Conservation (phyloP, 2,329 filamentous ascomycete genomes). For the Fusarium devonianum region DNA sequence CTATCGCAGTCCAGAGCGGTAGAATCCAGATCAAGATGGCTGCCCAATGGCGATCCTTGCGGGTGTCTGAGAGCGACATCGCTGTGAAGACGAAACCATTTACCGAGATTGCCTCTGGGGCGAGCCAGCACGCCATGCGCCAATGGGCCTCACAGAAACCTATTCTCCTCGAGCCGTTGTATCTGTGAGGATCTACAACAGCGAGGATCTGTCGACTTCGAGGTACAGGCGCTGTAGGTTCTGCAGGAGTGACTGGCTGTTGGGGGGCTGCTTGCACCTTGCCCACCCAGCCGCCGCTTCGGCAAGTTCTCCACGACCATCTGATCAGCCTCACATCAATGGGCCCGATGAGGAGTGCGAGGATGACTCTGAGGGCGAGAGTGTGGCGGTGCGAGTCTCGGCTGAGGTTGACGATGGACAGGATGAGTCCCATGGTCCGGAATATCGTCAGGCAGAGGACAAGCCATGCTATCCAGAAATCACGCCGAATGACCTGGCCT, state of each 20-base stretch:
- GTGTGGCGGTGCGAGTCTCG: neutral
- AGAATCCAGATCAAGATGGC: neutral
- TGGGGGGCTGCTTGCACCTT: neutral
- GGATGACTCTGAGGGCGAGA: neutral
- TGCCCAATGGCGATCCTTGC: neutral
- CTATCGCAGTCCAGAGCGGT: neutral
- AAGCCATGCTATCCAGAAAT: neutral
- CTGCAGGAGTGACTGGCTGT: neutral
- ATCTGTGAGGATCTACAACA: neutral
- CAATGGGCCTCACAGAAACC: neutral
- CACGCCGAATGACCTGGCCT: neutral
- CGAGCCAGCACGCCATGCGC: neutral
- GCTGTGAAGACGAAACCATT: neutral
- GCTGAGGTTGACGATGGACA: neutral
- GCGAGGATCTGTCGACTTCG: neutral
- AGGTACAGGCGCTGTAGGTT: neutral
- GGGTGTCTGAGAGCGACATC: neutral
- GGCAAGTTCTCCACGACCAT: neutral
- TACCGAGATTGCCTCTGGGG: neutral
- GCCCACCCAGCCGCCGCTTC: neutral
- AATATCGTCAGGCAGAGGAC: neutral
- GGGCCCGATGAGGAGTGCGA: neutral
- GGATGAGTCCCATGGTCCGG: neutral
- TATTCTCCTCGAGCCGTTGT: neutral
- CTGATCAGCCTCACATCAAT: neutral